These are phyloP conservation scores for Fraxinus americana DNA, from an alignment of 257 asterid genomes.

Conservation along the genomic window DNA sequence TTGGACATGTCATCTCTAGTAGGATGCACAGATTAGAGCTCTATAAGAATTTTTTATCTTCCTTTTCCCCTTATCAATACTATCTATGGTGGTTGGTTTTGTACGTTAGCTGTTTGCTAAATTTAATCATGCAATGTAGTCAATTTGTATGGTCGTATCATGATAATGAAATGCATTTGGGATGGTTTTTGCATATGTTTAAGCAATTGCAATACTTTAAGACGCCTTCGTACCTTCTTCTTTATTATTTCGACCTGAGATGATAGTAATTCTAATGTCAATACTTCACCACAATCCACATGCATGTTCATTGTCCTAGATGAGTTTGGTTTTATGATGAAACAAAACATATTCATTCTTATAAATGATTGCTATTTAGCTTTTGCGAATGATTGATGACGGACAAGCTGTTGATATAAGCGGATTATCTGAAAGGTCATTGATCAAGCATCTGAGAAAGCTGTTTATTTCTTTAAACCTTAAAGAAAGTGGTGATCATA, in stretches of 20 bases:
- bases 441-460: slow-evolving; percentile 76
- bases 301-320: neutral
- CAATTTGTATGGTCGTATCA: too few species aligned
- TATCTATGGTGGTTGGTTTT: too few species aligned
- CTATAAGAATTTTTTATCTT: neutral
- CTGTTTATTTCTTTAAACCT: slow-evolving; percentile 73
- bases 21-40: neutral
- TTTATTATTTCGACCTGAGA: neutral
- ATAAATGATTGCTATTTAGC: slow-evolving; percentile 49
- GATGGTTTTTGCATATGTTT: neutral
- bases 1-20: neutral
- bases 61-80: neutral
- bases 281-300: slow-evolving; percentile 11
- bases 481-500: slow-evolving; percentile 61
- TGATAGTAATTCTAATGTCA: neutral
- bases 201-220: neutral
- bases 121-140: neutral
- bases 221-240: neutral
- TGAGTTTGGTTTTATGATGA: neutral
- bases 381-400: slow-evolving; percentile 83
- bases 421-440: slow-evolving; percentile 78
- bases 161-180: neutral
- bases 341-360: slow-evolving; percentile 6
- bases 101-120: neutral
- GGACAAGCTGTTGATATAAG: slow-evolving; percentile 98